A percentile compares a stretch with the other conserved stretches of the same genome.
Conservation (phyloP, 305 asterid genomes). For the Fraxinus floribunda region DNA sequence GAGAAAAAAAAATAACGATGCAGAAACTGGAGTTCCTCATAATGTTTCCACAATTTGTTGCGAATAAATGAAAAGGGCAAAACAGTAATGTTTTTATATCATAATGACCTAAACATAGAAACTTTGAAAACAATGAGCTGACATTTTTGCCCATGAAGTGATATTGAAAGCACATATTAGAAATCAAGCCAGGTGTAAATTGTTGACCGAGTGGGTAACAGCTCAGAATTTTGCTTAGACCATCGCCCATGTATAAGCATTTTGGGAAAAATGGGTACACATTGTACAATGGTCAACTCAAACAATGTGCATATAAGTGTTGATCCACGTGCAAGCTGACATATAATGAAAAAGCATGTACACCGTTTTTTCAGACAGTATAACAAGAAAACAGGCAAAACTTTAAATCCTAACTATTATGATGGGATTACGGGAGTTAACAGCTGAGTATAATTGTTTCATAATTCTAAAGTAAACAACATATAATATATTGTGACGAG, state of each 20-base stretch:
- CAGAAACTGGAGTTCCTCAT: background rate
- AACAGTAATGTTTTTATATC: background rate
- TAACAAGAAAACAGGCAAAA: background rate
- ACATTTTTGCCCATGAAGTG: background rate
- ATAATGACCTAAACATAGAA: background rate
- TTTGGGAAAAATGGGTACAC: background rate
- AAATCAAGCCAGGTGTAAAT: background rate
- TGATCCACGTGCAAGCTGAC: background rate
- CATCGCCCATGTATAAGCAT: background rate
- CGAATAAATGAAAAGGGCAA: background rate
- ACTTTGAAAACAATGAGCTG: background rate
- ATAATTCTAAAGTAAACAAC: conserved; percentile 9
- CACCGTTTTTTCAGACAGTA: background rate
- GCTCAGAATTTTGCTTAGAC: background rate
- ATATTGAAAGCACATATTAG: background rate
- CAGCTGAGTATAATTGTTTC: background rate
- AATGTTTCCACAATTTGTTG: background rate
- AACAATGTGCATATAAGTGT: background rate
- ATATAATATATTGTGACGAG: background rate
- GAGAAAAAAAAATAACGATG: background rate
- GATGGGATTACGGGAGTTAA: background rate
- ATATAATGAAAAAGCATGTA: background rate
- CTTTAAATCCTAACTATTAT: background rate
- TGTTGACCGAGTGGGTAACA: background rate
- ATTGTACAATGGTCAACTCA: background rate